Percentiles rank a stretch among this genome's conserved stretches.
Conservation (phyloP, 331 rosid genomes). For the Pyracantha coccinea region DNA sequence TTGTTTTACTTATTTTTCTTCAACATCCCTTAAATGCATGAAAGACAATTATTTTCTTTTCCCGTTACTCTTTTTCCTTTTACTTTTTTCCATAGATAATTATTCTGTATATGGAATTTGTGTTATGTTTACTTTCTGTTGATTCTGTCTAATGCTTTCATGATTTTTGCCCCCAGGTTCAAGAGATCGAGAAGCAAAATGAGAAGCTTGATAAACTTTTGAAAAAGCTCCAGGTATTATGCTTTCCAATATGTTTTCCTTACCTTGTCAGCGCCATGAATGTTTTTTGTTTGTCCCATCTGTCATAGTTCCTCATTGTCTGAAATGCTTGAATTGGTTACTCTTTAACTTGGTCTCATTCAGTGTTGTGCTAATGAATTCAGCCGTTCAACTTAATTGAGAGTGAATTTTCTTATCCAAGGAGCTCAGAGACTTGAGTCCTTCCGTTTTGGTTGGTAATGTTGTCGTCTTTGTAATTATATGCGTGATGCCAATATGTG, state of each 20-base stretch:
- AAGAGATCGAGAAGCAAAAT: slow-evolving; percentile 82
- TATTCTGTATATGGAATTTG: neutral
- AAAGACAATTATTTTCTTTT: neutral
- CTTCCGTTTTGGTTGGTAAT: neutral
- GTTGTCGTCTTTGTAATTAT: neutral
- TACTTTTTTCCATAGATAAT: neutral
- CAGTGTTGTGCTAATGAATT: neutral
- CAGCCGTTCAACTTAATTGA: neutral
- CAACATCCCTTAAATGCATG: neutral
- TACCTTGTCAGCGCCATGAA: neutral
- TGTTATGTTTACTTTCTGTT: neutral
- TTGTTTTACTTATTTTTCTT: neutral
- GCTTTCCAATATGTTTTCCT: neutral
- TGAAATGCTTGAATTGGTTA: neutral
- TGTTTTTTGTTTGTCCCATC: neutral
- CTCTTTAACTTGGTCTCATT: neutral
- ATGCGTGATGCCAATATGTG: neutral
- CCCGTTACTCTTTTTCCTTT: too few relatives aligned
- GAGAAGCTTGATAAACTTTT: slow-evolving; percentile 74
- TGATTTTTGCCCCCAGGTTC: slow-evolving; percentile 40
- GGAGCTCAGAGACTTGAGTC: neutral
- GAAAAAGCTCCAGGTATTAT: slow-evolving; percentile 72
- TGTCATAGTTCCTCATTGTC: neutral
- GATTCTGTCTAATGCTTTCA: slow-evolving; percentile 1
- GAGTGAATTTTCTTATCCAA: neutral